Evolutionary conservation across 345 rosid species (phyloP).

Genomic region (Brassica incana): DNA sequence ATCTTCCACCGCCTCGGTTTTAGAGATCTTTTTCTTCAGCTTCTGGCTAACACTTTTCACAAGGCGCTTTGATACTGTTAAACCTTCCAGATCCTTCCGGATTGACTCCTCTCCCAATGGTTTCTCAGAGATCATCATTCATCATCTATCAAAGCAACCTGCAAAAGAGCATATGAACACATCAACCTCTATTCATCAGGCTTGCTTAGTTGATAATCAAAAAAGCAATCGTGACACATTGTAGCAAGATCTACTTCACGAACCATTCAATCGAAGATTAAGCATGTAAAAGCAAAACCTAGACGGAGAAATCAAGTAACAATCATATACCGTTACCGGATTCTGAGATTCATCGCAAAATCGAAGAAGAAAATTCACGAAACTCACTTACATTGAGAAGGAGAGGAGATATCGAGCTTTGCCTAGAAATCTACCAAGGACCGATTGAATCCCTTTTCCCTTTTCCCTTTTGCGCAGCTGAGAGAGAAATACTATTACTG

Average conservation of each 20-base stretch:
- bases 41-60: constrained; percentile 77
- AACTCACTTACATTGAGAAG: neutral
- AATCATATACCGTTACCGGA: neutral
- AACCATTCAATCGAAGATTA: neutral
- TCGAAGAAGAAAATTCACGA: neutral
- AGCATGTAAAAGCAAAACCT: neutral
- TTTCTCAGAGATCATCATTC: constrained; percentile 53
- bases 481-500: neutral
- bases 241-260: neutral
- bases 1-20: constrained; percentile 48
- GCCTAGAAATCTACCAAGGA: neutral
- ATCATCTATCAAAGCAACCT: neutral
- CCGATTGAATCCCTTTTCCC: neutral
- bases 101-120: constrained; percentile 56
- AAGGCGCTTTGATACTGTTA: constrained; percentile 73
- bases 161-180: neutral
- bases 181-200: neutral
- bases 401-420: neutral
- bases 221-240: neutral
- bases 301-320: neutral
- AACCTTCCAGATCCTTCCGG: constrained; percentile 61
- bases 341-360: neutral
- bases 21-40: constrained; percentile 56
- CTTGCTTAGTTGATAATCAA: neutral
- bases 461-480: neutral